phyloP scores from a whole-genome alignment of 108 stramenopile genomes.

The Nitzschia palea region DNA sequence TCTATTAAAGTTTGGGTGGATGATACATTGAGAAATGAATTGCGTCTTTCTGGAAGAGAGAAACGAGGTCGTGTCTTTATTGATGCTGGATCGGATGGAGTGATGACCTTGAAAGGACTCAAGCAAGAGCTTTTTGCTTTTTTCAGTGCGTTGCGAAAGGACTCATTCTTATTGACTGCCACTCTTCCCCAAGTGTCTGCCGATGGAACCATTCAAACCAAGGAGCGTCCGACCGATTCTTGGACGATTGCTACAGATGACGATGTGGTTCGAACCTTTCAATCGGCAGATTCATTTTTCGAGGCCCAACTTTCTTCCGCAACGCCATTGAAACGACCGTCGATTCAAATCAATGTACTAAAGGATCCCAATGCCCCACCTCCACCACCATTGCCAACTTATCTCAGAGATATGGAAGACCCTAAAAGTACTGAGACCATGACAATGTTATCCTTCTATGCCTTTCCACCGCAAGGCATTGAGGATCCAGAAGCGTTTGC shows the following conservation, averaged over 20 bases:
- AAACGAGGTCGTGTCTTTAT: slow-evolving; percentile 86
- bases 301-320: slow-evolving; percentile 1
- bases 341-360: slow-evolving; percentile 66
- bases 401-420: slow-evolving; percentile 71
- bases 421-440: slow-evolving; percentile 64
- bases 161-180: slow-evolving; percentile 68
- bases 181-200: slow-evolving; percentile 54
- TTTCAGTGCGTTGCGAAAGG: slow-evolving; percentile 72
- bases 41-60: slow-evolving; percentile 80
- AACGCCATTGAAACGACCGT: slow-evolving; percentile 61
- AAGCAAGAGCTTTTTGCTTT: slow-evolving; percentile 71
- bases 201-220: slow-evolving; percentile 47
- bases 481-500: slow-evolving; percentile 74
- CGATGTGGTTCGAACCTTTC: slow-evolving; percentile 69
- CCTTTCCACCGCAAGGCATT: slow-evolving; percentile 74
- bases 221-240: background rate
- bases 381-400: slow-evolving; percentile 70
- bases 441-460: slow-evolving; percentile 90
- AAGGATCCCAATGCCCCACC: slow-evolving; percentile 86
- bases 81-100: slow-evolving; percentile 49
- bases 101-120: slow-evolving; percentile 55
- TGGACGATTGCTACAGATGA: slow-evolving; percentile 65
- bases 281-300: slow-evolving; percentile 61
- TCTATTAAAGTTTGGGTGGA: slow-evolving; percentile 74
- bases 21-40: slow-evolving; percentile 54